Percentiles rank a stretch among this genome's conserved stretches.
phyloP scores from a whole-genome alignment of 768 basidiomycete genomes.

The Calocybe gangraenosa region DNA sequence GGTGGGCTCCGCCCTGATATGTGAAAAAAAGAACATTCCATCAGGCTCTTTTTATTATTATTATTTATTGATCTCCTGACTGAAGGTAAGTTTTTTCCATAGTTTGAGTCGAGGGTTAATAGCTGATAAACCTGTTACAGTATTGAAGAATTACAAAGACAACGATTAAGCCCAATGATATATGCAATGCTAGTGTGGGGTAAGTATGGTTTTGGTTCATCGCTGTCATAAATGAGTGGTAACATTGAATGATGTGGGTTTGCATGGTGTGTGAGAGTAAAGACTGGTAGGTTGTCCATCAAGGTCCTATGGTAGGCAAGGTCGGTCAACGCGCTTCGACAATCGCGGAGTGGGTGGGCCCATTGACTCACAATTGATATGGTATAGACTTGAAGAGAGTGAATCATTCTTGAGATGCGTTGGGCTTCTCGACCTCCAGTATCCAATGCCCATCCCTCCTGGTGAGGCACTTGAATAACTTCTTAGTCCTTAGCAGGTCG shows the following conservation, averaged over 20 bases:
- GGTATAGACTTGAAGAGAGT: not conserved
- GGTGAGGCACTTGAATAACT: conserved; percentile 51
- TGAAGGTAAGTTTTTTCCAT: not conserved
- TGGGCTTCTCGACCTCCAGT: conserved; percentile 17
- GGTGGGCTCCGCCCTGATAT: not conserved
- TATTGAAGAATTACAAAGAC: conserved; percentile 1
- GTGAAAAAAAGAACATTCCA: conserved; percentile 1
- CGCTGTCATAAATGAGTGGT: conserved; percentile 4
- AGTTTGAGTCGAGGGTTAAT: not conserved
- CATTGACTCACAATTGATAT: not conserved
- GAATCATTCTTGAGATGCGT: not conserved
- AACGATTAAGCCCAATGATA: conserved; percentile 1
- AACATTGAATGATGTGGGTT: not conserved
- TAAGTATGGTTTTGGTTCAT: not conserved
- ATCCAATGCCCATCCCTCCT: conserved; percentile 29
- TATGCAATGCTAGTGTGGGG: not conserved
- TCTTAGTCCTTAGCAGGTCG: conserved; percentile 48
- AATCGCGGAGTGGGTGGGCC: not conserved
- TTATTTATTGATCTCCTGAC: not conserved
- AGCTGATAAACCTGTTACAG: not conserved
- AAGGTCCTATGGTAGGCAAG: conserved; percentile 5
- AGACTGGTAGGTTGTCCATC: not conserved
- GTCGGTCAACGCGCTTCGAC: not conserved
- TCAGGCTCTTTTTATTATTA: not conserved
- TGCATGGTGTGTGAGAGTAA: conserved; percentile 5